Conservation (phyloP, 306 rosid genomes). For the Castanopsis chinensis region DNA sequence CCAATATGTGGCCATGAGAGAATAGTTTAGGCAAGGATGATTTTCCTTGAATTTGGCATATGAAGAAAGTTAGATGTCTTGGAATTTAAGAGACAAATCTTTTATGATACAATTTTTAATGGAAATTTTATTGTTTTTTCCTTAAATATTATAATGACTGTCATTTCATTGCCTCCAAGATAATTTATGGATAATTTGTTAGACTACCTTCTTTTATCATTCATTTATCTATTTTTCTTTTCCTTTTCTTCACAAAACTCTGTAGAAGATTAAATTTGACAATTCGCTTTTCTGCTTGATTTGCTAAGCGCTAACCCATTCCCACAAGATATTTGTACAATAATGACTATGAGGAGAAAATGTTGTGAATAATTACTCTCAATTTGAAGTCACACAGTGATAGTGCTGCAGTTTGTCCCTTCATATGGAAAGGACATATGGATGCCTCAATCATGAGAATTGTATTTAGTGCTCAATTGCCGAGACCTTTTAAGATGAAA, state of each 20-base stretch:
- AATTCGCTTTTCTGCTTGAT: neutral
- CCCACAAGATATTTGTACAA: neutral
- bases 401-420: neutral
- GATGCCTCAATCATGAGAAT: neutral
- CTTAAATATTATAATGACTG: neutral
- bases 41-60: constrained; percentile 13
- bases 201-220: neutral
- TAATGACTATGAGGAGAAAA: neutral
- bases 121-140: neutral
- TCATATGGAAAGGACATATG: neutral
- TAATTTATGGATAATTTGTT: neutral
- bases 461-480: neutral
- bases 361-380: neutral
- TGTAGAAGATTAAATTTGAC: neutral
- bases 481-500: neutral
- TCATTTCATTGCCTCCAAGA: neutral
- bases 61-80: neutral
- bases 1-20: constrained; percentile 39
- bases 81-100: neutral
- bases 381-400: neutral
- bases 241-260: neutral
- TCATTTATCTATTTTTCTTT: neutral
- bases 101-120: neutral
- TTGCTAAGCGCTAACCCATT: neutral
- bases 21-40: constrained; percentile 30